phyloP scores from a whole-genome alignment of 495 filamentous ascomycete species.

The Hypomontagnella monticulosa region DNA sequence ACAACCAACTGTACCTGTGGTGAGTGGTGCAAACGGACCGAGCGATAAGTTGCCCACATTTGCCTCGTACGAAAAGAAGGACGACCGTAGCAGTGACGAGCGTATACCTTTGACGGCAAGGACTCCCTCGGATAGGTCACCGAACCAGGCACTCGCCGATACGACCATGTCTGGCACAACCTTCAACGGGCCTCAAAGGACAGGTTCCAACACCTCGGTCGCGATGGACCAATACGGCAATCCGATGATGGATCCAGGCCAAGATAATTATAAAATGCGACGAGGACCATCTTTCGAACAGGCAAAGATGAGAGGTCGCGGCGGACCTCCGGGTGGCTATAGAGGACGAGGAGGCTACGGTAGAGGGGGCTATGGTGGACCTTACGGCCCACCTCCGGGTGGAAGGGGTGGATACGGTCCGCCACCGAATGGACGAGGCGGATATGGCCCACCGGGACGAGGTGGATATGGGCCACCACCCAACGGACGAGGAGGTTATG shows the following conservation, averaged over 20 bases:
- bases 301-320: constrained; percentile 64
- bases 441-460: constrained; percentile 50
- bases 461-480: constrained; percentile 50
- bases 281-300: constrained; percentile 70
- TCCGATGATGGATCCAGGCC: constrained; percentile 61
- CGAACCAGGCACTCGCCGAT: constrained; percentile 48
- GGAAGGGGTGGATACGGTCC: constrained; percentile 57
- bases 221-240: constrained; percentile 76
- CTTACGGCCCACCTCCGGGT: constrained; percentile 45
- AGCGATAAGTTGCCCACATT: constrained; percentile 75
- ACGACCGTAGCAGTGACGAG: constrained; percentile 75
- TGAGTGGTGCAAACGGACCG: constrained; percentile 60
- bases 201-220: constrained; percentile 49
- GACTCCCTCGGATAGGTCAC: constrained; percentile 63
- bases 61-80: constrained; percentile 78
- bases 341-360: constrained; percentile 64
- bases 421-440: constrained; percentile 53
- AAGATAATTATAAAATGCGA: constrained; percentile 60
- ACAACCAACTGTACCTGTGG: constrained; percentile 65
- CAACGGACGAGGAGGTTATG: constrained; percentile 57
- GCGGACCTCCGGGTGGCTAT: constrained; percentile 61
- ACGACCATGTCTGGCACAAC: constrained; percentile 48
- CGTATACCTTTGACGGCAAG: constrained; percentile 79
- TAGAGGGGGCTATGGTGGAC: constrained; percentile 37
- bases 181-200: constrained; percentile 37